Conservation (phyloP, 2,329 filamentous ascomycete genomes). For the Aaosphaeria pasadenensis region DNA sequence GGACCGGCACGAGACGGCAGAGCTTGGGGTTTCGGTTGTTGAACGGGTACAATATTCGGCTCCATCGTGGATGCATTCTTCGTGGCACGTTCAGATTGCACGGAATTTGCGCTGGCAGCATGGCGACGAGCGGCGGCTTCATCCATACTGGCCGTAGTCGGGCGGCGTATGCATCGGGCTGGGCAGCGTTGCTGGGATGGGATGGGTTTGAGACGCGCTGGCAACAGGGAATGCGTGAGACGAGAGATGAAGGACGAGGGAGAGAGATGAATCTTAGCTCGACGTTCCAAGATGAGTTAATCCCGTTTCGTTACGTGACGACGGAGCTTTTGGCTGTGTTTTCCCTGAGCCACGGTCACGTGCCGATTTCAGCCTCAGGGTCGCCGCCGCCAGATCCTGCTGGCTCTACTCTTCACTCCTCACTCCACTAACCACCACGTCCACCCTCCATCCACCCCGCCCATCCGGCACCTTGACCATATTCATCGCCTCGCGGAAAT, state of each 20-base stretch:
- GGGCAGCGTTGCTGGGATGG: not conserved
- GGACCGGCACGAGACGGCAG: conserved; percentile 64
- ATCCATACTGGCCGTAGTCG: conserved; percentile 27
- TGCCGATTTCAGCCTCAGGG: too few relatives aligned
- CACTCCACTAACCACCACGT: conserved; percentile 9
- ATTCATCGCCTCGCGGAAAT: conserved; percentile 1
- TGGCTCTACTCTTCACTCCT: conserved; percentile 6
- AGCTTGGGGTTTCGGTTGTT: conserved; percentile 88
- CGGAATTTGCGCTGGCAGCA: conserved; percentile 14
- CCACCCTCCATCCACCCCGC: not conserved
- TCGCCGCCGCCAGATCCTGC: too few relatives aligned
- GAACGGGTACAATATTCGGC: conserved; percentile 42
- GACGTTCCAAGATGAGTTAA: too few relatives aligned
- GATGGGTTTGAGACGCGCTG: too few relatives aligned
- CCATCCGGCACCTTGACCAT: not conserved
- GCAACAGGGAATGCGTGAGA: too few relatives aligned
- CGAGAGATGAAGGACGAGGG: too few relatives aligned
- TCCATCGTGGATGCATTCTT: conserved; percentile 1
- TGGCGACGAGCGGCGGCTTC: conserved; percentile 12
- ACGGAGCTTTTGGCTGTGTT: too few relatives aligned
- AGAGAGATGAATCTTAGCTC: too few relatives aligned
- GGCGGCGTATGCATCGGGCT: conserved; percentile 5
- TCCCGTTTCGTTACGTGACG: too few relatives aligned
- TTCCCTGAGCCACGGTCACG: too few relatives aligned
- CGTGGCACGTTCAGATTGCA: conserved; percentile 8